These are phyloP conservation scores for Periconia digitata DNA, from an alignment of 2,329 filamentous ascomycete genomes.

Conservation along the genomic window DNA sequence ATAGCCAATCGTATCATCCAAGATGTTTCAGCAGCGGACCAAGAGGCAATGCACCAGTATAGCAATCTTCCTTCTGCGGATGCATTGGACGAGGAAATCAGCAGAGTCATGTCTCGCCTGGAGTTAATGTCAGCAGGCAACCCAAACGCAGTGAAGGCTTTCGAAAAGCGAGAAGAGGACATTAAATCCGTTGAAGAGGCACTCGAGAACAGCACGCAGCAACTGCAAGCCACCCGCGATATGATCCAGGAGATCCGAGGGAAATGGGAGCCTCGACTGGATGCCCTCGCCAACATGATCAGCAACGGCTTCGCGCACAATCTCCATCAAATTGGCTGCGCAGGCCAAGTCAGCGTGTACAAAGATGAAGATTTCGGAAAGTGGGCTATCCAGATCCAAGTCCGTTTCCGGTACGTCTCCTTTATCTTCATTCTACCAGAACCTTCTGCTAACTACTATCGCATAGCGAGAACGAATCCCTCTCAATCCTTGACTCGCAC, in stretches of 20 bases:
- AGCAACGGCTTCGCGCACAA: constrained; percentile 91
- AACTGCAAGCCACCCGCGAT: constrained; percentile 57
- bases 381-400: constrained; percentile 91
- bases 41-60: constrained; percentile 20
- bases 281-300: constrained; percentile 76
- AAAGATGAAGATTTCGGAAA: constrained; percentile 91
- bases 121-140: constrained; percentile 80
- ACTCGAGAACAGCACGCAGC: constrained; percentile 56
- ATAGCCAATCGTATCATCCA: constrained; percentile 19
- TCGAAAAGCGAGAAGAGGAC: constrained; percentile 53
- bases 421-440: not conserved
- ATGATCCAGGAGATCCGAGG: constrained; percentile 68
- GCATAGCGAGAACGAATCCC: constrained; percentile 65
- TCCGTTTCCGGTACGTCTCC: constrained; percentile 79
- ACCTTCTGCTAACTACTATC: constrained; percentile 9
- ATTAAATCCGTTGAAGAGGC: constrained; percentile 68
- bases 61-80: constrained; percentile 44
- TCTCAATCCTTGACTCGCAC: constrained; percentile 85
- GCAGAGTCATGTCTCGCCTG: constrained; percentile 72
- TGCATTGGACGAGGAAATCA: constrained; percentile 71
- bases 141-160: constrained; percentile 74
- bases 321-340: constrained; percentile 91
- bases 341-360: constrained; percentile 83
- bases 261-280: constrained; percentile 82
- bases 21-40: constrained; percentile 28